Base-by-base conservation (phyloP, 345 rosid genomes). In the Camelina sativa region DNA sequence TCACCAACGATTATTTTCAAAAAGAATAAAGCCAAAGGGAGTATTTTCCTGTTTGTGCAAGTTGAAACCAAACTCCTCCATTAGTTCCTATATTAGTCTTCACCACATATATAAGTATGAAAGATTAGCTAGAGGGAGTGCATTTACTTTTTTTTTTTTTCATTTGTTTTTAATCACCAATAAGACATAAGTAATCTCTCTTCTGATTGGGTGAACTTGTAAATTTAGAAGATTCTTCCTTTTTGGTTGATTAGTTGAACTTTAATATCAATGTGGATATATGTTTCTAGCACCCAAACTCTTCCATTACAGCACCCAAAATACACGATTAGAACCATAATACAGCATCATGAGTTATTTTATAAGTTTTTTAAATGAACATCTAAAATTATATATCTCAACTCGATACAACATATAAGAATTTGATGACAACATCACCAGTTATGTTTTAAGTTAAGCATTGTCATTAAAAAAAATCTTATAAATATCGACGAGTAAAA, bases 41-140 rank as follows among this genome's bases (percentile, higher is more conserved):
- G 10, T 28, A 41, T 6, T 52, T 64, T 73, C 25, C 15, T 23
- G 13, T 59, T 20, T 20, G 30, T 72, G 76, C 76, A 62, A 62
- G 44, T 72, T 62, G 69, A 72, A 61, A 51, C 17, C 13, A 71
- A 60, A 11, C 52, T 72, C 52, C 51, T 61, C 68, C 55, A 63
- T 62, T 61, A 50, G 37, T 59, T 68, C 0, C 30, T 7, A 28
- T 30, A 8, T 52, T 44, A 46, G 13, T 56, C 74, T 43, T 44
- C 44, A 57, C 74, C 55, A 22, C 37, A 35, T 17, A 56, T 56
- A 59, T 71, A 23, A 20, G 25, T 59, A 28, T 69, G 30, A 41
- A 25, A 41, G 38, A 53, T 38, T 46, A 41, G 28, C 30, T 28
- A 28, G 4, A 28, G 65, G 57, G 13, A 28, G 12, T 46, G 57